Evolutionary conservation across 139 green algal genomes (phyloP), one percentile per base, ranked within the genome.

Genomic region (Chlorella ohadii): DNA sequence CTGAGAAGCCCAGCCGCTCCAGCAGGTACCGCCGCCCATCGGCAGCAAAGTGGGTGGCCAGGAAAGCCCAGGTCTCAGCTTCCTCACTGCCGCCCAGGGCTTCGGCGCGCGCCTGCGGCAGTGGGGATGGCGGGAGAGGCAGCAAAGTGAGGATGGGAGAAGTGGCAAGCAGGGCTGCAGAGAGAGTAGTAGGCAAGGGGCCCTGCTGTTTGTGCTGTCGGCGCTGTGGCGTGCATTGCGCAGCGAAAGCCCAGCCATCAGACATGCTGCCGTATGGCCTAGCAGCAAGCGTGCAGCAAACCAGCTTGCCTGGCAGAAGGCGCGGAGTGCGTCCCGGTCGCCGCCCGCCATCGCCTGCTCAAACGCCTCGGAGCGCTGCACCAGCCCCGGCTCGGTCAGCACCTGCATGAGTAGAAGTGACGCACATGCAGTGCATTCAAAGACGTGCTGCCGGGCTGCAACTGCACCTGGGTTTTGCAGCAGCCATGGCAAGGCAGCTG

Each of bases 31-130:
- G 78, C 17, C 93, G 89, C 6, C 92, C 92, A 71, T 99, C 96
- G 5, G 92, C 86, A 74, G 96, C 94, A 91, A 98, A 99, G 70
- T 98, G 93, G 41, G 98, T 90, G 7, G 87, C 84, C 86, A 99
- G 87, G 85, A 99, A 98, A 1, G 87, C 77, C 97, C 97, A 99
- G 0, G 94, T 98, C 89, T 99, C 97, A 16, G 85, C 87, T 57
- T 99, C 97, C 23, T 96, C 88, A 3, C 70, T 79, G 64, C 84
- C 73, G 3, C 64, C 71, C 36, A 80, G 51, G 12, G 51, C 66
- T 44, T 57, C 64, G 38, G 87, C 28, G 77, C 57, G 86, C 4
- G 4, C 71, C 13, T 38, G 55, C 38, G 12, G 25, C 36, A 16
- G 44, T 28, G 41, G 1, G 34, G 39, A 39, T 39, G 39, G 39